phyloP scores from a whole-genome alignment of 805 yeast species.

The Starmera dryadoides region DNA sequence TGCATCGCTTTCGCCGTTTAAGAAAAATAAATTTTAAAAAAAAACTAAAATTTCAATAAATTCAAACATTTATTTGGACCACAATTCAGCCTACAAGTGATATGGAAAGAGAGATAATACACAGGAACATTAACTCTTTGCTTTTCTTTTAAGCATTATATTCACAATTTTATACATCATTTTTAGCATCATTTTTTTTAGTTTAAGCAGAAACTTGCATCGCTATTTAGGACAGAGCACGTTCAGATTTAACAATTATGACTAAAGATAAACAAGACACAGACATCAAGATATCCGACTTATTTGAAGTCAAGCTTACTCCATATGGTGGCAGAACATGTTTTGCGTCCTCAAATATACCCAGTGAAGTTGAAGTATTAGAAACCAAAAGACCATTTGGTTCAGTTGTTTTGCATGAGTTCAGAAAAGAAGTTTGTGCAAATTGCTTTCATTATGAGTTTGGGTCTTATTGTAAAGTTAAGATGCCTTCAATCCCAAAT shows the following conservation, averaged over 20 bases:
- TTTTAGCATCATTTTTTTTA: too few relatives aligned
- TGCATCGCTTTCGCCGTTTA: too few relatives aligned
- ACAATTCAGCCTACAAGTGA: too few relatives aligned
- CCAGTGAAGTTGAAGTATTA: slow-evolving; percentile 33
- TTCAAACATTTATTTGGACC: too few relatives aligned
- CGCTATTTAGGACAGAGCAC: neutral
- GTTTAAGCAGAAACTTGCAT: too few relatives aligned
- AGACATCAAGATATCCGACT: slow-evolving; percentile 20
- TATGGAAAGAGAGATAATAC: too few relatives aligned
- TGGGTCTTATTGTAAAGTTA: slow-evolving; percentile 40
- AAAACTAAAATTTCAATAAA: too few relatives aligned
- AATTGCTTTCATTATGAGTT: slow-evolving; percentile 41
- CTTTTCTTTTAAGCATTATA: too few relatives aligned
- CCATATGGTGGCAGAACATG: slow-evolving; percentile 61
- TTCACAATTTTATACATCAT: too few relatives aligned
- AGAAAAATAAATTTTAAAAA: too few relatives aligned
- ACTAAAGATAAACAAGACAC: slow-evolving; percentile 7
- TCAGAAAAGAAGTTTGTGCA: slow-evolving; percentile 57
- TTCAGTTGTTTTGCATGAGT: slow-evolving; percentile 40
- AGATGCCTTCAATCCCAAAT: slow-evolving; percentile 14
- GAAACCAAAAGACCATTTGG: slow-evolving; percentile 36
- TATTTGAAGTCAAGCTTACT: slow-evolving; percentile 31
- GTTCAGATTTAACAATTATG: slow-evolving; percentile 3
- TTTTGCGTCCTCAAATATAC: slow-evolving; percentile 36
- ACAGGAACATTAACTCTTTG: too few relatives aligned